Percentiles rank a stretch among this genome's conserved stretches.
phyloP scores from a whole-genome alignment of 2,329 filamentous ascomycete species.

The Pseudogymnoascus verrucosus region DNA sequence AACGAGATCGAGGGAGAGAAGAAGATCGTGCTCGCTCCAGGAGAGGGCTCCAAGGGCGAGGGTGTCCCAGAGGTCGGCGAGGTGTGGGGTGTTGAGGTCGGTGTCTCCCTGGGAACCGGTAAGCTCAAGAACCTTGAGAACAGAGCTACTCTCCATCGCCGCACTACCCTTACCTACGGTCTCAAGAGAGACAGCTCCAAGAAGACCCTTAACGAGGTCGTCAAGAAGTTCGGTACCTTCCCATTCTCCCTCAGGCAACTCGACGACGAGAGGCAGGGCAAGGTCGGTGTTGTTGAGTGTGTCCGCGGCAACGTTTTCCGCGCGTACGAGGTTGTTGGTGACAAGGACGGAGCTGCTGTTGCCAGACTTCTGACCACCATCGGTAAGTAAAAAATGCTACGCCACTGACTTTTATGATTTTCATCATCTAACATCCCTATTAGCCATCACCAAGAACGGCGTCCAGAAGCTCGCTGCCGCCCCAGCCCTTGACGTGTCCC shows the following conservation, averaged over 20 bases:
- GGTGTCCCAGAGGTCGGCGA: slow-evolving; percentile 82
- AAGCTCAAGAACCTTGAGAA: slow-evolving; percentile 91
- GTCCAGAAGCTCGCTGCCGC: slow-evolving; percentile 77
- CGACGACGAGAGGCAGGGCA: slow-evolving; percentile 88
- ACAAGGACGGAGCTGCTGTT: slow-evolving; percentile 81
- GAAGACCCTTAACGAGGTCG: slow-evolving; percentile 85
- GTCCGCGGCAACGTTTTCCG: slow-evolving; percentile 87
- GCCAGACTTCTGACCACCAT: slow-evolving; percentile 84
- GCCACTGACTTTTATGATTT: background rate
- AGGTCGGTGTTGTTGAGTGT: slow-evolving; percentile 95
- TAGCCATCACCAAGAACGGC: slow-evolving; percentile 96
- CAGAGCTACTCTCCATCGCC: slow-evolving; percentile 84
- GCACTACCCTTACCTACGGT: slow-evolving; percentile 83
- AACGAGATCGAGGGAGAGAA: slow-evolving; percentile 89
- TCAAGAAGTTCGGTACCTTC: slow-evolving; percentile 96
- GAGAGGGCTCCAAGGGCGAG: slow-evolving; percentile 84
- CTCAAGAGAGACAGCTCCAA: slow-evolving; percentile 92
- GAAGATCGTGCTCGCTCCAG: slow-evolving; percentile 88
- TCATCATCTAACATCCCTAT: slow-evolving; percentile 10
- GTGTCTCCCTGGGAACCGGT: slow-evolving; percentile 79
- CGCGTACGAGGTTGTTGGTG: slow-evolving; percentile 91
- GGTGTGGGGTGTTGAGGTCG: slow-evolving; percentile 96
- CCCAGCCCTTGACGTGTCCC: slow-evolving; percentile 65
- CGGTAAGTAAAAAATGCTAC: slow-evolving; percentile 52
- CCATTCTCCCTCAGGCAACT: slow-evolving; percentile 96